phyloP scores from a whole-genome alignment of 78 protist species.

The Dictyostelium capitatum region DNA sequence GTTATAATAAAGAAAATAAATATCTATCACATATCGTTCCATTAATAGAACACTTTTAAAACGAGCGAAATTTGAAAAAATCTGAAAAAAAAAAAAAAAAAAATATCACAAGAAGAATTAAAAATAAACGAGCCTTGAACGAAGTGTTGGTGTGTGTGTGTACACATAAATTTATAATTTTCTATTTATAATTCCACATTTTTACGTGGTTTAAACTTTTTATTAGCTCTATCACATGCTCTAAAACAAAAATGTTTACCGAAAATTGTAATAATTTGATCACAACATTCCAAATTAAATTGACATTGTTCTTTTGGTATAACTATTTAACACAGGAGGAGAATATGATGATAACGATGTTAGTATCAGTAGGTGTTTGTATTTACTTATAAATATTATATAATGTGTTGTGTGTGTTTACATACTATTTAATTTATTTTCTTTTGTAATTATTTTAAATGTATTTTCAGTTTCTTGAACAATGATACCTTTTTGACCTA shows the following conservation, averaged over 20 bases:
- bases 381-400: neutral
- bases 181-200: slow-evolving; percentile 63
- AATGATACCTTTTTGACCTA: slow-evolving; percentile 80
- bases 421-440: slow-evolving; percentile 77
- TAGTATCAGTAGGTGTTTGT: neutral
- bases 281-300: slow-evolving; percentile 14
- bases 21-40: too few species aligned
- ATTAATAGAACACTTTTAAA: too few species aligned
- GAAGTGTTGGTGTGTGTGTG: neutral
- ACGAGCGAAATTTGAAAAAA: too few species aligned
- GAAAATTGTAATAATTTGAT: slow-evolving; percentile 24
- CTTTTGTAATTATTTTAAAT: slow-evolving; percentile 73
- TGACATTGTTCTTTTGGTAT: slow-evolving; percentile 61
- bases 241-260: slow-evolving; percentile 78
- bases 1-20: too few species aligned
- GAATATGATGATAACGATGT: neutral
- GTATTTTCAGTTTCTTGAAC: slow-evolving; percentile 82
- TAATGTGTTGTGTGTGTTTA: neutral
- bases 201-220: slow-evolving; percentile 59
- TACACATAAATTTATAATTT: too few species aligned
- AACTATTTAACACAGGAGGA: too few species aligned
- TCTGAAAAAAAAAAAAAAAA: too few species aligned
- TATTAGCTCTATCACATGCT: slow-evolving; percentile 37
- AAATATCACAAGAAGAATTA: neutral
- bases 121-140: neutral